A percentile compares a stretch with the other conserved stretches of the same genome.
Conservation (phyloP, 306 rosid species). For the Cicer pinnatifidum region DNA sequence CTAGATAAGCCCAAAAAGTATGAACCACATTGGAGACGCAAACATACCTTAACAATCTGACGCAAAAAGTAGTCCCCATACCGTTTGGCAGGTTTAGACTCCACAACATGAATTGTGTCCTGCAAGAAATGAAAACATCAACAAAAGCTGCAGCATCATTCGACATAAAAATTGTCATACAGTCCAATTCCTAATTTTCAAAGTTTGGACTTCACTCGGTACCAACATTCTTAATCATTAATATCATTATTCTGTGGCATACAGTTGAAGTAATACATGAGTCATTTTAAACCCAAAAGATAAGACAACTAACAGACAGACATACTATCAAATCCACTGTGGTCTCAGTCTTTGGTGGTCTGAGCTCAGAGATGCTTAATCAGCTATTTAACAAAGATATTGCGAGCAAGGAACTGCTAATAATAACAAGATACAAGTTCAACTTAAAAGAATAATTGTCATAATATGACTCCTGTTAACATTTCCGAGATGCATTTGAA, state of each 20-base stretch:
- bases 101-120: constrained; percentile 71
- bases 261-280: not conserved
- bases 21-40: not conserved
- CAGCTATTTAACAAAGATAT: constrained; percentile 4
- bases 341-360: not conserved
- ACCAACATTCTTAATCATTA: constrained; percentile 17
- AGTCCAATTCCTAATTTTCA: not conserved
- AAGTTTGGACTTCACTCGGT: constrained; percentile 24
- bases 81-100: constrained; percentile 73
- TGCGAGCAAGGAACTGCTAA: constrained; percentile 8
- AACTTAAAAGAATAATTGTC: not conserved
- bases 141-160: constrained; percentile 26
- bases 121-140: constrained; percentile 50
- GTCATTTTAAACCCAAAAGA: not conserved
- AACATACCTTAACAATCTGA: constrained; percentile 80
- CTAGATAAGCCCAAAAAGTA: constrained; percentile 4
- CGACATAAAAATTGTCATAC: not conserved
- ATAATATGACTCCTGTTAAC: not conserved
- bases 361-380: constrained; percentile 3
- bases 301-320: not conserved
- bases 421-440: constrained; percentile 13
- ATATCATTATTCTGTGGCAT: not conserved
- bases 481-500: not conserved
- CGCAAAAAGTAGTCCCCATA: constrained; percentile 93
- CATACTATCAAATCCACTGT: not conserved